These are phyloP conservation scores for Karstenula rhodostoma DNA, from an alignment of 2,329 filamentous ascomycete species.

Conservation along the genomic window DNA sequence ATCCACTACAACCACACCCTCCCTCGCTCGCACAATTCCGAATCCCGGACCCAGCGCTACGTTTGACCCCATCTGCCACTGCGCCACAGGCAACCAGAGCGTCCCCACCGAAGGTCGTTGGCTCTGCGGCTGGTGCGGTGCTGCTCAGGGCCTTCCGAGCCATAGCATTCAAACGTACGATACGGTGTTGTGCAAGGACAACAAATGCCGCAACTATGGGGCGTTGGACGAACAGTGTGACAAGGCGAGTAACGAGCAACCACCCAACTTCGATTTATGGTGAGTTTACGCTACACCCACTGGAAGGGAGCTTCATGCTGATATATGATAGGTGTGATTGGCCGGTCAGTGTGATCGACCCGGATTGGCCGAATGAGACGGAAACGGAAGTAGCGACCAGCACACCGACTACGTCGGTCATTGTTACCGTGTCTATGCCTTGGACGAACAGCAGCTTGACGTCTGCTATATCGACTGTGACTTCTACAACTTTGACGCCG, in stretches of 20 bases:
- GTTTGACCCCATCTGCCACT: slow-evolving; percentile 8
- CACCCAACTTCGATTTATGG: slow-evolving; percentile 1
- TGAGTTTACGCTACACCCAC: neutral
- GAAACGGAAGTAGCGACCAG: too few relatives aligned
- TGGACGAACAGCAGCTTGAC: too few relatives aligned
- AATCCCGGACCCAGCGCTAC: neutral
- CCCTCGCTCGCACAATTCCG: neutral
- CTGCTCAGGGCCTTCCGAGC: neutral
- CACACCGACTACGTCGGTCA: too few relatives aligned
- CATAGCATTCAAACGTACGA: neutral
- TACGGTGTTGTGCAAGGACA: slow-evolving; percentile 8
- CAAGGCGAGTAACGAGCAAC: neutral
- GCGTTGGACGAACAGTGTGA: neutral
- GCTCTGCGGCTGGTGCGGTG: slow-evolving; percentile 12
- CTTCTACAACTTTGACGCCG: too few relatives aligned
- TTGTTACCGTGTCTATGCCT: too few relatives aligned
- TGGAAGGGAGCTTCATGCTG: neutral
- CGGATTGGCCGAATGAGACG: too few relatives aligned
- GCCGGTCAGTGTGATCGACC: too few relatives aligned
- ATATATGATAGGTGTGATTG: too few relatives aligned
- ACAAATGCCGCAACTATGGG: slow-evolving; percentile 11
- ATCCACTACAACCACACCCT: neutral
- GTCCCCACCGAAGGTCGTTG: slow-evolving; percentile 2
- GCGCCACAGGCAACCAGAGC: neutral
- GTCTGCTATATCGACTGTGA: too few relatives aligned